Conservation (phyloP, 108 stramenopile species). For the Stephanodiscus triporus region DNA sequence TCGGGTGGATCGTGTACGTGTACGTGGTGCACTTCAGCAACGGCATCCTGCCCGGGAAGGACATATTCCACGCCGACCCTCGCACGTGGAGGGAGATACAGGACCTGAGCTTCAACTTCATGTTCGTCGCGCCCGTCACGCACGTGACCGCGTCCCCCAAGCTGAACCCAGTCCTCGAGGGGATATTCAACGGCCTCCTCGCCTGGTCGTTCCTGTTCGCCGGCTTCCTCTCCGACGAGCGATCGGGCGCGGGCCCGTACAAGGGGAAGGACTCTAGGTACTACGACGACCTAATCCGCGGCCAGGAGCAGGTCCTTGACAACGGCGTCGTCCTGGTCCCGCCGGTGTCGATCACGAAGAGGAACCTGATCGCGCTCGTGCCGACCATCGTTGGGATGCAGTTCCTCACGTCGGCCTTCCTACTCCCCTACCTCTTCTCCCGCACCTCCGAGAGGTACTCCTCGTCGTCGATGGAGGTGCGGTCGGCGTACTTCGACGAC, state of each 20-base stretch:
- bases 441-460: slow-evolving; percentile 56
- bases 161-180: slow-evolving; percentile 88
- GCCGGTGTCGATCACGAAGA: slow-evolving; percentile 49
- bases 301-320: slow-evolving; percentile 32
- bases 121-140: slow-evolving; percentile 77
- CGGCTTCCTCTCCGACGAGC: slow-evolving; percentile 86
- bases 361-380: slow-evolving; percentile 66
- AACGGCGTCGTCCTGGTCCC: slow-evolving; percentile 34
- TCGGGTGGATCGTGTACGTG: slow-evolving; percentile 68
- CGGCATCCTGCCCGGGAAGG: slow-evolving; percentile 76
- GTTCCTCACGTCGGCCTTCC: slow-evolving; percentile 84
- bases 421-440: slow-evolving; percentile 78
- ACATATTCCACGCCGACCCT: slow-evolving; percentile 68
- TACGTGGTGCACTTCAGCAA: slow-evolving; percentile 81
- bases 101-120: slow-evolving; percentile 84
- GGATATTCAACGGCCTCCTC: slow-evolving; percentile 86
- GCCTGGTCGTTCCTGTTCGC: slow-evolving; percentile 90
- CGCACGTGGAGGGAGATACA: slow-evolving; percentile 87
- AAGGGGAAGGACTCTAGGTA: slow-evolving; percentile 20
- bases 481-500: slow-evolving; percentile 17
- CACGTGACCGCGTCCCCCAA: slow-evolving; percentile 69
- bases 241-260: slow-evolving; percentile 35
- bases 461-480: slow-evolving; percentile 40
- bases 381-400: slow-evolving; percentile 88
- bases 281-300: slow-evolving; percentile 32